Percentiles rank a stretch among this genome's conserved stretches.
Conservation (phyloP, 192 early-diverging fungal species). For the Coemansia sp. region DNA sequence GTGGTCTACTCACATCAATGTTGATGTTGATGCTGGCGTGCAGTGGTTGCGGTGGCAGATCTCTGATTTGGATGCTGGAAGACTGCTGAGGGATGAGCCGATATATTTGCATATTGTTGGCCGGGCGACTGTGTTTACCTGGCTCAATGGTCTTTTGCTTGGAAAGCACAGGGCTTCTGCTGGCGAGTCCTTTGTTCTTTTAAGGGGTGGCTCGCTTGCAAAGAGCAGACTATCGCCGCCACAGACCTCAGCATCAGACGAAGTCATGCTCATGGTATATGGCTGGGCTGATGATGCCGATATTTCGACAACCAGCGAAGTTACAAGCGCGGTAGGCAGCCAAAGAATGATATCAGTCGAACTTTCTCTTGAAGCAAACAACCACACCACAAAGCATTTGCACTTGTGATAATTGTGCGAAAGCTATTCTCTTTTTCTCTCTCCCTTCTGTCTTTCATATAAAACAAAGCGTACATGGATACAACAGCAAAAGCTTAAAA, state of each 20-base stretch:
- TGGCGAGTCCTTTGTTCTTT: slow-evolving; percentile 13
- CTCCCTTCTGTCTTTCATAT: not conserved
- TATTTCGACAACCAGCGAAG: not conserved
- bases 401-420: not conserved
- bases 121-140: slow-evolving; percentile 66
- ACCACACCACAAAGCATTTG: not conserved
- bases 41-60: slow-evolving; percentile 41
- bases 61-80: not conserved
- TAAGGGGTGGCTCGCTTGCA: slow-evolving; percentile 23
- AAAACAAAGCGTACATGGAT: not conserved
- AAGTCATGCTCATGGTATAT: slow-evolving; percentile 43
- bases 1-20: slow-evolving; percentile 33
- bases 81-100: slow-evolving; percentile 49
- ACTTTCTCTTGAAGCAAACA: slow-evolving; percentile 14
- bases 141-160: slow-evolving; percentile 67
- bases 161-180: slow-evolving; percentile 69
- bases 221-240: not conserved
- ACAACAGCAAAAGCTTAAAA: slow-evolving; percentile 1
- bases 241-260: not conserved
- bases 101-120: slow-evolving; percentile 68
- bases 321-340: not conserved
- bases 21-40: slow-evolving; percentile 45
- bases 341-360: slow-evolving; percentile 21
- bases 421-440: slow-evolving; percentile 2
- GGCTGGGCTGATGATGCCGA: slow-evolving; percentile 46